Conservation (phyloP, 768 basidiomycete species). For the Kwoniella mangroviensis region DNA sequence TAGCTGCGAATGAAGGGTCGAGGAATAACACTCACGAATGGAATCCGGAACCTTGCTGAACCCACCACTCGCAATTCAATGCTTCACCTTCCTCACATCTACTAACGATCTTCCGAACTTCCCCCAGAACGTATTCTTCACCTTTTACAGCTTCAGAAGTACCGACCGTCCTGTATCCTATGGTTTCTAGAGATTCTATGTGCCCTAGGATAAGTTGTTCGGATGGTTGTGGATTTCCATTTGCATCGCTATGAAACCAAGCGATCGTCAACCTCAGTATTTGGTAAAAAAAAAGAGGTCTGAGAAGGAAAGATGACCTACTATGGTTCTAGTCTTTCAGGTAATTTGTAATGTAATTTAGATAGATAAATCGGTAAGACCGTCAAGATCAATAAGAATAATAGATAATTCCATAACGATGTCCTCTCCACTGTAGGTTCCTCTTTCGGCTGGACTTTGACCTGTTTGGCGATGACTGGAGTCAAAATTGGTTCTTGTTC, state of each 20-base stretch:
- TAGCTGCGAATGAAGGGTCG: too few relatives aligned
- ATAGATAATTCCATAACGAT: conserved; percentile 15
- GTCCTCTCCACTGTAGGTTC: conserved; percentile 13
- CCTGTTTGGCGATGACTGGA: background rate
- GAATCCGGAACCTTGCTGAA: conserved; percentile 83
- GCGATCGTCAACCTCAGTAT: background rate
- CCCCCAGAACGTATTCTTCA: conserved; percentile 77
- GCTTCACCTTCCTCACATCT: conserved; percentile 71
- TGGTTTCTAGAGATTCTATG: conserved; percentile 66
- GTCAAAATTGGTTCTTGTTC: background rate
- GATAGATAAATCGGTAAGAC: conserved; percentile 25
- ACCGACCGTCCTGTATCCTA: conserved; percentile 90
- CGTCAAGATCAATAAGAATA: conserved; percentile 25
- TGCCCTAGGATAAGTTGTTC: conserved; percentile 44
- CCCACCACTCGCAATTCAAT: conserved; percentile 89
- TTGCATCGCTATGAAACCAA: conserved; percentile 26
- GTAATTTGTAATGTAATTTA: conserved; percentile 32
- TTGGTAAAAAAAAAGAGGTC: background rate
- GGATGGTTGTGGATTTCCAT: conserved; percentile 45
- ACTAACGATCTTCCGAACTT: conserved; percentile 67
- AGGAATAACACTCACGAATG: conserved; percentile 69
- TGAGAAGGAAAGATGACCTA: conserved; percentile 7
- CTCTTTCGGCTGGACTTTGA: conserved; percentile 1
- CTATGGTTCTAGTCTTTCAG: conserved; percentile 18
- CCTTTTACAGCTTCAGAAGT: conserved; percentile 84